Percentiles rank a stretch among this genome's conserved stretches.
Conservation (phyloP, 306 rosid species). For the Acacia crassicarpa region DNA sequence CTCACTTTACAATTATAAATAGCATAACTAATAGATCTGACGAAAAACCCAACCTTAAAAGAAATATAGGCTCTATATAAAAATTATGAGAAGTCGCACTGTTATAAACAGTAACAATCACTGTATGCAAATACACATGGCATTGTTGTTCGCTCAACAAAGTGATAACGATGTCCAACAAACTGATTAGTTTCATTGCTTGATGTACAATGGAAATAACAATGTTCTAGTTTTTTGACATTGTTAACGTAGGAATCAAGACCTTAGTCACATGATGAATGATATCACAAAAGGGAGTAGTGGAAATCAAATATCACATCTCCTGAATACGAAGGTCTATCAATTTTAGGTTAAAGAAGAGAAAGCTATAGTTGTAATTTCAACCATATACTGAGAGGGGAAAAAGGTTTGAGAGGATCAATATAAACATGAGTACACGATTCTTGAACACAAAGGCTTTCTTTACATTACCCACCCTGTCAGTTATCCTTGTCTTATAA, state of each 20-base stretch:
- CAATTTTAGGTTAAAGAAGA: slow-evolving; percentile 47
- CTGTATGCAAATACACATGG: not conserved
- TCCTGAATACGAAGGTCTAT: slow-evolving; percentile 55
- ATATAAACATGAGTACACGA: slow-evolving; percentile 37
- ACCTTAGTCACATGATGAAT: slow-evolving; percentile 6
- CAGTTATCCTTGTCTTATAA: slow-evolving; percentile 84
- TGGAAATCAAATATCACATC: slow-evolving; percentile 36
- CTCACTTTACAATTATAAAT: not conserved
- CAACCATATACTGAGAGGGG: slow-evolving; percentile 13
- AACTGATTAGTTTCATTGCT: slow-evolving; percentile 16
- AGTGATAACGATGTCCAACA: slow-evolving; percentile 43
- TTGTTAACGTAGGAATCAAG: slow-evolving; percentile 75
- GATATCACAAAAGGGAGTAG: slow-evolving; percentile 23
- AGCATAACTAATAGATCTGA: not conserved
- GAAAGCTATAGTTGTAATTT: slow-evolving; percentile 28
- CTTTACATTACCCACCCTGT: slow-evolving; percentile 64
- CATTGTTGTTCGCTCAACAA: not conserved
- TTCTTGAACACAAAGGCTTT: slow-evolving; percentile 82
- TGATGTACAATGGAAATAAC: not conserved
- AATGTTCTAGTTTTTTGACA: not conserved
- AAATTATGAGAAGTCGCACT: not conserved
- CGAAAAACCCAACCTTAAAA: not conserved
- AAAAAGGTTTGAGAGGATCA: slow-evolving; percentile 22
- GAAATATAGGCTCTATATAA: no score
- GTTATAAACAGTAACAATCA: not conserved